These are phyloP conservation scores for Metarhizium rileyi DNA, from an alignment of 2,329 filamentous ascomycete species.

Conservation along the genomic window DNA sequence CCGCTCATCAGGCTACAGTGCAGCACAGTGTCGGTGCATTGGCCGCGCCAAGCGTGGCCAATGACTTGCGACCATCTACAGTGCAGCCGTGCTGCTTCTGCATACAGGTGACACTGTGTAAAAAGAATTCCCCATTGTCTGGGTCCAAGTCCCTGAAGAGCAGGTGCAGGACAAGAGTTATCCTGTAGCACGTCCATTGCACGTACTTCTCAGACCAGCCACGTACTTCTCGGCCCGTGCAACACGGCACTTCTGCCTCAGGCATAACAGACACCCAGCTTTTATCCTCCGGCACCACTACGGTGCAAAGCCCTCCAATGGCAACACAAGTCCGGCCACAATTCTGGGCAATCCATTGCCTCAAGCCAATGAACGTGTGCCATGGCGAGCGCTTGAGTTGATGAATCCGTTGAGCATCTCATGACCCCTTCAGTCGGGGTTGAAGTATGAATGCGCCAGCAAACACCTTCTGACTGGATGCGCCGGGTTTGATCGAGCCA, in stretches of 20 bases:
- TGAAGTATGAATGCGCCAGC: not conserved
- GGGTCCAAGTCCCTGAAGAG: not conserved
- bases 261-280: slow-evolving; percentile 18
- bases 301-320: slow-evolving; percentile 6
- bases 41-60: not conserved
- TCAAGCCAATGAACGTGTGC: not conserved
- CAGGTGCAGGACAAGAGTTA: too few relatives aligned
- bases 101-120: not conserved
- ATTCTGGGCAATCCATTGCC: slow-evolving; percentile 1
- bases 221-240: slow-evolving; percentile 17
- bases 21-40: not conserved
- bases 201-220: slow-evolving; percentile 17
- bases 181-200: not conserved
- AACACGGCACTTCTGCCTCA: slow-evolving; percentile 17
- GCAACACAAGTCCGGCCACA: slow-evolving; percentile 3
- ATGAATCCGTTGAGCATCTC: not conserved
- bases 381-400: slow-evolving; percentile 1
- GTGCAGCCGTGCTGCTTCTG: not conserved
- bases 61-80: not conserved
- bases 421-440: not conserved
- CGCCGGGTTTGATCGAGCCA: not conserved
- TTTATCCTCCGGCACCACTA: slow-evolving; percentile 1
- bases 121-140: not conserved
- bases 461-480: not conserved
- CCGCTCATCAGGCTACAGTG: not conserved